Conservation (phyloP, 495 filamentous ascomycete species). For the Trichodelitschia bisporula region DNA sequence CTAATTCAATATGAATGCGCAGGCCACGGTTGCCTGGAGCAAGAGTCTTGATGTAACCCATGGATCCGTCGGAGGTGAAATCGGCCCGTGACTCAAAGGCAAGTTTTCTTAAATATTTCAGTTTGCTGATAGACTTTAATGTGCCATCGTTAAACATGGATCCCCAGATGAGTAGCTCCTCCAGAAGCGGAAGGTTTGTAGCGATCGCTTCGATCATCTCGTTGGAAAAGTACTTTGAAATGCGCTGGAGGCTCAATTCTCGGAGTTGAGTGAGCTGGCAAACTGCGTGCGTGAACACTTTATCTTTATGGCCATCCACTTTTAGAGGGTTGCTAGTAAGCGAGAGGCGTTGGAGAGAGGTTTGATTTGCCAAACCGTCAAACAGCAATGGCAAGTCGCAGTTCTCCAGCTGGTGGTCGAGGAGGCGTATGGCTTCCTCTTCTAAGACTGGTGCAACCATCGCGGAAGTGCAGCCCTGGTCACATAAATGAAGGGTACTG, state of each 20-base stretch:
- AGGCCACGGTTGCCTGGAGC: too few relatives aligned
- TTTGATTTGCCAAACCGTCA: too few relatives aligned
- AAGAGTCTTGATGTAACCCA: too few relatives aligned
- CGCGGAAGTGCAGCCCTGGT: slow-evolving; percentile 23
- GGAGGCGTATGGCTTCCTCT: slow-evolving; percentile 23
- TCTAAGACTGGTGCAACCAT: slow-evolving; percentile 29
- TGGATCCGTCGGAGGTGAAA: too few relatives aligned
- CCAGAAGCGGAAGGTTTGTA: slow-evolving; percentile 22
- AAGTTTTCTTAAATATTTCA: too few relatives aligned
- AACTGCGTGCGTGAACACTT: slow-evolving; percentile 24
- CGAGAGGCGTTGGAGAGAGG: slow-evolving; percentile 19
- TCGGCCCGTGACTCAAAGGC: too few relatives aligned
- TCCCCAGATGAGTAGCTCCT: slow-evolving; percentile 28
- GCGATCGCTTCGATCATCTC: slow-evolving; percentile 26
- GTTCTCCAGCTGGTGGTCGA: slow-evolving; percentile 25
- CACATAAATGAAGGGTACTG: slow-evolving; percentile 22
- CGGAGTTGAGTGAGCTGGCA: slow-evolving; percentile 21
- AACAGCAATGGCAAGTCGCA: slow-evolving; percentile 23
- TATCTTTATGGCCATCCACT: slow-evolving; percentile 19
- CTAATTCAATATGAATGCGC: too few relatives aligned
- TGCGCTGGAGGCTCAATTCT: slow-evolving; percentile 24
- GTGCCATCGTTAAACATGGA: too few relatives aligned
- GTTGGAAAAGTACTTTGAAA: slow-evolving; percentile 28
- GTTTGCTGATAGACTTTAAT: too few relatives aligned
- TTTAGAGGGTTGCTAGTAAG: slow-evolving; percentile 27